Conservation (phyloP, 2,329 filamentous ascomycete species). For the Diaporthe longicolla region DNA sequence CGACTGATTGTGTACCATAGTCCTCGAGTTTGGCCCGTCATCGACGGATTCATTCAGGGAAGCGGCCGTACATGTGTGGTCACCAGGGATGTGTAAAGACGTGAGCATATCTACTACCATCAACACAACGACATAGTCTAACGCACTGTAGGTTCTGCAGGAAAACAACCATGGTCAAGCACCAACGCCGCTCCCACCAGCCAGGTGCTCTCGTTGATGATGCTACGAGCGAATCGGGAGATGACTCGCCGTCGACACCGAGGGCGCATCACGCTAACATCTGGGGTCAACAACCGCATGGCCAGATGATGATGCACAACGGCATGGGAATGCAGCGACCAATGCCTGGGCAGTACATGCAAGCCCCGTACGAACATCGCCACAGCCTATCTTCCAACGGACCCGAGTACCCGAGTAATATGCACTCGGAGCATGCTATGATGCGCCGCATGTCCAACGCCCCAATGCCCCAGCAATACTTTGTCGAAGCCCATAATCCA, state of each 20-base stretch:
- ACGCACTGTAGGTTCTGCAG: slow-evolving; percentile 72
- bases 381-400: slow-evolving; percentile 62
- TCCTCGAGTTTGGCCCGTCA: slow-evolving; percentile 77
- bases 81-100: slow-evolving; percentile 75
- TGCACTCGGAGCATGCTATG: slow-evolving; percentile 51
- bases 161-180: slow-evolving; percentile 80
- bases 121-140: slow-evolving; percentile 33
- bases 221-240: slow-evolving; percentile 70
- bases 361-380: slow-evolving; percentile 60
- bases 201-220: slow-evolving; percentile 69
- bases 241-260: slow-evolving; percentile 72
- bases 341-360: slow-evolving; percentile 61
- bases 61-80: slow-evolving; percentile 75
- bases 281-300: slow-evolving; percentile 25
- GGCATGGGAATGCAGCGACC: slow-evolving; percentile 30
- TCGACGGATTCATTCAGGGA: slow-evolving; percentile 76
- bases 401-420: slow-evolving; percentile 53
- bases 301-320: slow-evolving; percentile 32
- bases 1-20: slow-evolving; percentile 52
- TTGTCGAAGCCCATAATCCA: slow-evolving; percentile 73
- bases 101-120: slow-evolving; percentile 52
- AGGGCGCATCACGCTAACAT: slow-evolving; percentile 53
- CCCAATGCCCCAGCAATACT: slow-evolving; percentile 65
- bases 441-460: slow-evolving; percentile 60
- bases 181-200: slow-evolving; percentile 73